Base-by-base conservation (phyloP, 495 filamentous ascomycete genomes). In the Halenospora varia region DNA sequence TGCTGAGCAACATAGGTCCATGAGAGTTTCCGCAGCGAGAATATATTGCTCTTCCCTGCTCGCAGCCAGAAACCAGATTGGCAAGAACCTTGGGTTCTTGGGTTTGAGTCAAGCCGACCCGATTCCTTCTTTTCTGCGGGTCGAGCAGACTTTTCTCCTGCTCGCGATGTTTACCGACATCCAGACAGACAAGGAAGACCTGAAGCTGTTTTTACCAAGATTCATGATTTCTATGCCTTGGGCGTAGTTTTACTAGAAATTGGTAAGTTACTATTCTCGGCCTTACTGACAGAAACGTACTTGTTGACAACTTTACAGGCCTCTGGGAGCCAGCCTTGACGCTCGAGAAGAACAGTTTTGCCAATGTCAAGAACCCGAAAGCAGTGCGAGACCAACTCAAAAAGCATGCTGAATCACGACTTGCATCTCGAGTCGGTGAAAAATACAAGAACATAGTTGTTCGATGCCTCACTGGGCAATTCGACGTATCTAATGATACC, bases 171-270 rank as follows among this genome's bases (percentile, higher is more conserved):
- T 10, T 71, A 71, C 41, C 49, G 70, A 3, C 69, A 71, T 52
- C 70, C 67, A 25, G 65, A 63, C 13, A 54, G 70, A 9, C 61
- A 66, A 52, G 68, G 68, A 4, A 42, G 48, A 13, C 70, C 70
- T 2, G 57, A 50, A 35, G 51, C 48, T 9, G 29, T 35, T 0
- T 71, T 71, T 53, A 66, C 45, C 47, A 68, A 69, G 48, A 40
- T 65, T 56, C 83, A 87, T 64, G 83, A 87, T 56, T 81, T 87
- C 25, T 87, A 87, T 60, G 80, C 77, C 57, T 72, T 85, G 10
- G 82, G 83, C 0, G 77, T 83, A 2, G 79, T 73, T 54, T 69
- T 86, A 0, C 59, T 87, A 0, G 83, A 86, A 65, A 69, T 87
- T 24, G 82, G 79, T 0, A 51, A 85, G n/a, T 84, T 81, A 81